Evolutionary conservation across 768 basidiomycete genomes (phyloP), one percentile per base, ranked within the genome.

Genomic region (Auricularia heimuer): DNA sequence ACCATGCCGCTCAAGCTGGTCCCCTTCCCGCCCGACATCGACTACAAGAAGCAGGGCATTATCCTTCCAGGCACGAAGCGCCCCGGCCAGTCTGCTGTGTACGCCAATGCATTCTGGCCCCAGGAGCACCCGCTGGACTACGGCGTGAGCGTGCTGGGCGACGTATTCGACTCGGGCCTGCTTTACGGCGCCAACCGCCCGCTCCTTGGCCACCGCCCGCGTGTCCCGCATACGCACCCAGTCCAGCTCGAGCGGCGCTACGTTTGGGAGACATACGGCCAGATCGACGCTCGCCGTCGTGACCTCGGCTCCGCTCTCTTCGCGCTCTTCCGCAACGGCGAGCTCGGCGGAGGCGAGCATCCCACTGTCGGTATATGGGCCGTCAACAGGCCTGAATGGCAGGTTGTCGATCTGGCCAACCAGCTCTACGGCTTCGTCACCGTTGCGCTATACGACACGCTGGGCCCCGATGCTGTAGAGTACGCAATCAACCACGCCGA

Each of bases 361-460:
- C 80, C 85, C 66, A 88, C 86, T 2, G 90, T 94, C 62, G 94
- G 93, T 3, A 83, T 94, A 54, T 96, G 90, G 91, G 85, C 87
- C 61, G 78, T 77, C 63, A 94, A 94, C 73, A 78, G 88, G 70
- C 91, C 93, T 63, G 97, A 97, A 76, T 99, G 97, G 96, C 95
- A 98, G 75, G 77, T 96, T 36, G 79, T 95, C 58, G 94, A 96
- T 70, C 78, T 94, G 64, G 89, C 92, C 14, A 78, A 86, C 65
- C 85, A 90, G 63, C 88, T 85, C 8, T 98, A 96, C 73, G 80
- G 82, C 24, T 87, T 91, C 73, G 88, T 96, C 42, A 84, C 87
- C 4, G 93, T 97, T 67, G 88, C 88, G 71, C 78, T 99, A 67
- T 99, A 99, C 76, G 94, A 98, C 72, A 98, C 95, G 0, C 79